Evolutionary conservation across 192 early-diverging fungal genomes (phyloP), one percentile per base, ranked within the genome.

Genomic region (Coemansia sp.): DNA sequence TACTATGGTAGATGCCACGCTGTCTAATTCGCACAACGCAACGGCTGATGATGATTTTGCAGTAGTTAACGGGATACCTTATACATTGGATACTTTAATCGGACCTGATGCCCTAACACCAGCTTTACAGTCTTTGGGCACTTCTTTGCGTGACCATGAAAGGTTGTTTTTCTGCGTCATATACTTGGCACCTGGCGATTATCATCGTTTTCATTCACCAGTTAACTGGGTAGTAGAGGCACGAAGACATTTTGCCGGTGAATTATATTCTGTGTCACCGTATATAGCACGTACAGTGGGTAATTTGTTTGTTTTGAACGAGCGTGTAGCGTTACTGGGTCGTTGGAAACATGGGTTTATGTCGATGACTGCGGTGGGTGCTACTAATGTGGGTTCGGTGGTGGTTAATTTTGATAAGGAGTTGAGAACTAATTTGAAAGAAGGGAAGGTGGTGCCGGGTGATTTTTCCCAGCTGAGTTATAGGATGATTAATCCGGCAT

Each of bases 191-290:
- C 98, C 98, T 6, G 98, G 97, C 1, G 98, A 99, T 77, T 99
- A 99, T 81, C 98, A 99, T 78, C 90, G 95, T 15, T 99, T 97
- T 90, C 98, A 99, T 66, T 96, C 96, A 28, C 98, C 98, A 35
- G 88, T 92, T 6, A 92, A 96, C 78, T 98, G 96, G 98, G 88
- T 91, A 17, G 94, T 96, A 14, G 87, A 95, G 72, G 81, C 85
- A 4, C 78, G 94, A 18, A 83, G 97, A 37, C 98, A 99, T 78
- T 99, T 97, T 84, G 91, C 91, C 17, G 95, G 97, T 22, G 96
- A 99, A 74, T 87, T 99, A 2, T 95, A 91, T 71, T 96, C 94
- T 0, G 98, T 99, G 3, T 96, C 95, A 9, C 98, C 98, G 4
- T 90, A 90, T 67, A 91, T 98, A 76, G 93, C 94, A 5, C 88